Evolutionary conservation across 2,329 filamentous ascomycete genomes (phyloP), one percentile per base, ranked within the genome.

Genomic region (Fusarium mangiferae): DNA sequence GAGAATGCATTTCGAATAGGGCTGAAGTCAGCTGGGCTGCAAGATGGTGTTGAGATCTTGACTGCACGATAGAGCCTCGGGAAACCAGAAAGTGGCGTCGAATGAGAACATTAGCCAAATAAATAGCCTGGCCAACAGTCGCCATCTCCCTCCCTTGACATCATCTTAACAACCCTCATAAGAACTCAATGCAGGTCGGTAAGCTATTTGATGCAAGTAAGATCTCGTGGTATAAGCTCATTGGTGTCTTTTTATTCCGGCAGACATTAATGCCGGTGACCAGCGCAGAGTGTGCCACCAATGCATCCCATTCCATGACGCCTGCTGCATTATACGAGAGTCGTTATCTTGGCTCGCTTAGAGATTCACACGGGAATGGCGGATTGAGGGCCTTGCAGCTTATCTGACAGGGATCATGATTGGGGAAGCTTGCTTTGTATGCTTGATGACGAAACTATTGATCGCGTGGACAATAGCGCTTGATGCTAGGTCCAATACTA

Each of bases 151-250:
- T 6, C 6, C 14, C 26, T 56, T 68, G 48, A 49, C 64, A 68
- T 56, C 48, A 68, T 68, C 36, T 45, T 55, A 63, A n/a, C 18
- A 39, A 7, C 5, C 20, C 6, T 38, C 17, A 15, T 63, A 56
- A 51, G 48, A 63, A 9, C n/a, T 7, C 22, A 44, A 68, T 55
- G 42, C 48, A 68, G n/a, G 66, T 26, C 14, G 7, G 42, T 26
- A 12, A 26, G 36, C 33, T 4, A 30, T 22, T 44, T 24, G 4
- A 62, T 56, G 64, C 46, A 44, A 13, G 66, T 51, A 35, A 63
- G 56, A 62, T 68, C 33, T 68, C 66, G 66, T 68, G 65, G 48
- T 68, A 24, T 28, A 56, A 38, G 42, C 48, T 63, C 14, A 69
- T 68, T 68, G 66, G 66, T 18, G 10, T 68, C 33, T 3, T 22